These are phyloP conservation scores for Amanita pallidorosea DNA, from an alignment of 768 basidiomycete genomes.

Conservation along the genomic window DNA sequence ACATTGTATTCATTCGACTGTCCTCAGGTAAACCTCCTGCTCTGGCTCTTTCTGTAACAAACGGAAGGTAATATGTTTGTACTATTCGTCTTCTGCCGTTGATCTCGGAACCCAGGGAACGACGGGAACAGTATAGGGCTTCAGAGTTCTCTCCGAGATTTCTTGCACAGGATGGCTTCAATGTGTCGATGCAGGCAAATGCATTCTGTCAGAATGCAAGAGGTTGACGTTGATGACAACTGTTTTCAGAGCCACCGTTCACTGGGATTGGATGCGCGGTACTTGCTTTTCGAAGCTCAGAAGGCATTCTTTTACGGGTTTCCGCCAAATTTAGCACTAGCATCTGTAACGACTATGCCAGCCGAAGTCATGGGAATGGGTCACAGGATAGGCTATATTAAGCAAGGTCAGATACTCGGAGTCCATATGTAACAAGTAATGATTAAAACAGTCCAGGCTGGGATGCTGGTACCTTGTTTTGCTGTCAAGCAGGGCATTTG, in stretches of 20 bases:
- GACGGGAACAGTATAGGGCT: constrained; percentile 73
- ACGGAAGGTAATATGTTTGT: constrained; percentile 18
- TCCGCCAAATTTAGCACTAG: constrained; percentile 54
- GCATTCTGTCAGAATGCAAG: not conserved
- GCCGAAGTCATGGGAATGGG: constrained; percentile 67
- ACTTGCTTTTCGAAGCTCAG: constrained; percentile 76
- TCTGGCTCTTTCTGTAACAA: constrained; percentile 65
- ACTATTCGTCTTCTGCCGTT: not conserved
- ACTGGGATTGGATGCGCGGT: constrained; percentile 48
- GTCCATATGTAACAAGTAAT: not conserved
- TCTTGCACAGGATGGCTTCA: constrained; percentile 54
- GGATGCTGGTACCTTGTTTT: constrained; percentile 50
- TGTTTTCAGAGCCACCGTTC: constrained; percentile 53
- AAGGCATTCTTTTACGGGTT: constrained; percentile 78
- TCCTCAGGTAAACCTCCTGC: constrained; percentile 53
- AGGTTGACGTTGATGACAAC: not conserved
- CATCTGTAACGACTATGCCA: constrained; percentile 64
- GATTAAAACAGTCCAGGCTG: constrained; percentile 33
- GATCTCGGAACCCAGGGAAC: constrained; percentile 33
- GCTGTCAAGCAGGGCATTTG: not conserved
- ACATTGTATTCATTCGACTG: not conserved
- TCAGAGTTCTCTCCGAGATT: constrained; percentile 76
- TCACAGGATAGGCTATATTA: constrained; percentile 75
- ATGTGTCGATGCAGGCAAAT: constrained; percentile 63
- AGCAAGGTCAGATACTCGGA: constrained; percentile 31